These are phyloP conservation scores for Primulina huaijiensis DNA, from an alignment of 257 asterid species.

Conservation along the genomic window DNA sequence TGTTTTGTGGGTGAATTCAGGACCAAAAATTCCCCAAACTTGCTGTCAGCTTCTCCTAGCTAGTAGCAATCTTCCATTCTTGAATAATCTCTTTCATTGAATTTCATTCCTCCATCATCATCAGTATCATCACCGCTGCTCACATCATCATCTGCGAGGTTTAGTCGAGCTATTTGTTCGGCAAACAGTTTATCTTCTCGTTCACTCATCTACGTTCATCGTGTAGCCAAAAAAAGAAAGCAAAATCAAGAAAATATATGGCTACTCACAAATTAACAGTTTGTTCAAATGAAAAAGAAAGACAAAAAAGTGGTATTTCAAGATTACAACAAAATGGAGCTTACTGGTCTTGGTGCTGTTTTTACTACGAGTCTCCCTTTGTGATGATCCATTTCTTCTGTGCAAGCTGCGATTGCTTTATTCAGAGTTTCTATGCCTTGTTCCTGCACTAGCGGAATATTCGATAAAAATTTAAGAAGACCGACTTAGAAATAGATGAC, in stretches of 20 bases:
- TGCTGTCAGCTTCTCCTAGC: not conserved
- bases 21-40: not conserved
- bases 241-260: not conserved
- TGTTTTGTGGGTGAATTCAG: too few species aligned
- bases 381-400: not conserved
- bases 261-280: not conserved
- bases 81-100: not conserved
- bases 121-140: not conserved
- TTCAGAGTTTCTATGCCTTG: conserved; percentile 1
- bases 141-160: not conserved
- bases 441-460: not conserved
- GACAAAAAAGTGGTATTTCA: not conserved
- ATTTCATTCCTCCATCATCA: not conserved
- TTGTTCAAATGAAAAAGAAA: not conserved
- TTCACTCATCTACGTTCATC: not conserved
- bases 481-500: not conserved
- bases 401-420: conserved; percentile 6
- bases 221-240: not conserved
- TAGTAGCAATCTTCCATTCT: not conserved
- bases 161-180: not conserved
- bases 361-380: conserved; percentile 5
- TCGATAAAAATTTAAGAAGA: not conserved
- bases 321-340: not conserved
- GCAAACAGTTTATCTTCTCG: conserved; percentile 1
- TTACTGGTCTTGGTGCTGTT: conserved; percentile 12